Conservation (phyloP, 768 basidiomycete species). For the Leccinum disarticulatum region DNA sequence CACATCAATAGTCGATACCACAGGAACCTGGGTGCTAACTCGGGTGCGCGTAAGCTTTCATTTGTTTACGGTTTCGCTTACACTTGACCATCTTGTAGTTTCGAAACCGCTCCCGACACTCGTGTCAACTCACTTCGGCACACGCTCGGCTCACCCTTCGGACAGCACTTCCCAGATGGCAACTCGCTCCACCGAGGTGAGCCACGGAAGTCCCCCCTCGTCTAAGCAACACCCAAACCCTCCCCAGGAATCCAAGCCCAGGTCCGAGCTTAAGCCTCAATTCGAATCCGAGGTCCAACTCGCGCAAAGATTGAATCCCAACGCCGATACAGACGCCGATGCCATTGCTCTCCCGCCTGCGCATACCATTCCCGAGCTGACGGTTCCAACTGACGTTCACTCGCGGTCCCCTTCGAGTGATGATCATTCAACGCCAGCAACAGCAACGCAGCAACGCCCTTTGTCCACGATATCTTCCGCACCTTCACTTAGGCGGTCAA, state of each 20-base stretch:
- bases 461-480: not conserved
- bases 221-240: too few species aligned
- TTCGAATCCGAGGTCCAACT: too few species aligned
- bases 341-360: not conserved
- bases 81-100: not conserved
- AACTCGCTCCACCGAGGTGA: slow-evolving; percentile 19
- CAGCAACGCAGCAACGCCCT: too few species aligned
- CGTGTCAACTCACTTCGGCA: slow-evolving; percentile 1
- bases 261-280: not conserved
- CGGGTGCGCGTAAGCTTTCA: slow-evolving; percentile 2
- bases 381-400: slow-evolving; percentile 24
- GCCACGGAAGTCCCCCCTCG: slow-evolving; percentile 9
- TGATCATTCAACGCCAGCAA: too few species aligned
- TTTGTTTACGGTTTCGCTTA: not conserved
- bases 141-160: slow-evolving; percentile 34
- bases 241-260: not conserved
- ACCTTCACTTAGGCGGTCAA: not conserved
- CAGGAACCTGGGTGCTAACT: not conserved
- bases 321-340: slow-evolving; percentile 10
- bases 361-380: slow-evolving; percentile 29
- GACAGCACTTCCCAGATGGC: slow-evolving; percentile 59
- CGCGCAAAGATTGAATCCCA: not conserved
- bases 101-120: slow-evolving; percentile 11
- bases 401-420: too few species aligned
- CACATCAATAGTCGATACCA: too few species aligned